Conservation (phyloP, 2,329 filamentous ascomycete genomes). For the Microascus cirrosus region DNA sequence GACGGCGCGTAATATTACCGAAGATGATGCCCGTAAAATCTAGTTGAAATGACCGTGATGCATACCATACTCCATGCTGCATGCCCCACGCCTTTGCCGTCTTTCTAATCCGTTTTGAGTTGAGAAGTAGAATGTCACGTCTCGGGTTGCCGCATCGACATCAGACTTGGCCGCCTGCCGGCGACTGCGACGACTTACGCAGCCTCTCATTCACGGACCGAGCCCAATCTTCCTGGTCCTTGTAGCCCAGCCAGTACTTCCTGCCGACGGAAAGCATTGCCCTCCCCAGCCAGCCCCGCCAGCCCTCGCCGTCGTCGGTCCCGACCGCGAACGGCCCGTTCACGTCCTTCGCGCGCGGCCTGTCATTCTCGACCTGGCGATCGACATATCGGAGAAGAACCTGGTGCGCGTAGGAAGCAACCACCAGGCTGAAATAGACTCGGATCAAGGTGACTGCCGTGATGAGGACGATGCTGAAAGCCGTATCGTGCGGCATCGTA, state of each 20-base stretch:
- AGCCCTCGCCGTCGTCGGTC: constrained; percentile 66
- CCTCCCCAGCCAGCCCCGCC: constrained; percentile 68
- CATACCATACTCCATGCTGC: neutral
- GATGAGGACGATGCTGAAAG: constrained; percentile 68
- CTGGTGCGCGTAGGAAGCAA: constrained; percentile 72
- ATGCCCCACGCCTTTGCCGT: neutral
- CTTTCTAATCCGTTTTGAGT: neutral
- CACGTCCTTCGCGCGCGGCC: constrained; percentile 7
- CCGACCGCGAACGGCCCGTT: constrained; percentile 56
- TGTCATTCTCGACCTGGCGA: constrained; percentile 7
- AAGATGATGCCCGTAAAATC: neutral
- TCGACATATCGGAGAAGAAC: constrained; percentile 56
- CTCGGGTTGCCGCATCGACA: neutral
- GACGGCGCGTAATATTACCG: neutral
- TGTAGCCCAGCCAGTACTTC: constrained; percentile 70
- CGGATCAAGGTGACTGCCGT: constrained; percentile 62
- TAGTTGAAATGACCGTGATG: neutral
- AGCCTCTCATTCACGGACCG: constrained; percentile 17
- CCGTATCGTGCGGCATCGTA: constrained; percentile 43
- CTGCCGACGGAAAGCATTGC: constrained; percentile 63
- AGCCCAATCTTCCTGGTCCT: constrained; percentile 59
- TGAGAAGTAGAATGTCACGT: neutral
- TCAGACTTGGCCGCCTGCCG: neutral
- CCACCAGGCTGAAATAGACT: constrained; percentile 72
- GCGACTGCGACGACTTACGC: constrained; percentile 6